Evolutionary conservation across 1,284 basidiomycete genomes (phyloP).

Genomic region (Cutaneotrichosporon daszewskae): DNA sequence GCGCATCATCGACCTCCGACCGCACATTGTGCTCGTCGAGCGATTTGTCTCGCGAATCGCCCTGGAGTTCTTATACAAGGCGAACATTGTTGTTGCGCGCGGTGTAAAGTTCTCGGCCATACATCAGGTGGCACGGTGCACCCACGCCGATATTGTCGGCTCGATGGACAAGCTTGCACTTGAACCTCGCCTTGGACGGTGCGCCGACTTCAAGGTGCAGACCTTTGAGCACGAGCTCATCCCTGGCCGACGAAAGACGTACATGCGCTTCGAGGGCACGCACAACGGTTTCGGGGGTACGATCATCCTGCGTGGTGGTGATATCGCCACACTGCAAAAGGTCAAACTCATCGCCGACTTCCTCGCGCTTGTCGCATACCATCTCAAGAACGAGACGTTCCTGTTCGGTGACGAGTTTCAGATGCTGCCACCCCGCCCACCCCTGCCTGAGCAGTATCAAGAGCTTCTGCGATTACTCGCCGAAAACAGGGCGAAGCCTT

Average conservation of each 20-base stretch:
- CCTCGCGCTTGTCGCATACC: constrained; percentile 76
- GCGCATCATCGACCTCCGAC: constrained; percentile 82
- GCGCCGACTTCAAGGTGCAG: constrained; percentile 79
- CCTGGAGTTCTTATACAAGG: constrained; percentile 77
- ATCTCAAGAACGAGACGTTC: constrained; percentile 88
- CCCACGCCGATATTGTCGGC: constrained; percentile 88
- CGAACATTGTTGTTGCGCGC: constrained; percentile 85
- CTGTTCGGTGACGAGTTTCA: constrained; percentile 91
- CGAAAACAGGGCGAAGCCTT: too few species aligned
- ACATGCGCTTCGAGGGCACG: constrained; percentile 96
- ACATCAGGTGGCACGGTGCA: constrained; percentile 83
- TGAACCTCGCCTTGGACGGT: constrained; percentile 86
- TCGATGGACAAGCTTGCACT: constrained; percentile 91
- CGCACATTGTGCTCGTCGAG: constrained; percentile 88
- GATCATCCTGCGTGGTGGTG: constrained; percentile 83
- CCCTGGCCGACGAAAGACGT: constrained; percentile 84
- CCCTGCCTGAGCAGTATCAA: constrained; percentile 30
- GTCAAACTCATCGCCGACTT: constrained; percentile 91
- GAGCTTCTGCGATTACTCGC: constrained; percentile 29
- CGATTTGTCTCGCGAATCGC: constrained; percentile 88
- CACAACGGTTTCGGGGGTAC: constrained; percentile 88
- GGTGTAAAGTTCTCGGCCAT: constrained; percentile 84
- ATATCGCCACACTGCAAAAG: constrained; percentile 68
- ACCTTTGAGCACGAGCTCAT: constrained; percentile 91
- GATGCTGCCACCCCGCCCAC: constrained; percentile 56